These are phyloP conservation scores for Pleomassaria siparia DNA, from an alignment of 2,329 filamentous ascomycete species.

Conservation along the genomic window DNA sequence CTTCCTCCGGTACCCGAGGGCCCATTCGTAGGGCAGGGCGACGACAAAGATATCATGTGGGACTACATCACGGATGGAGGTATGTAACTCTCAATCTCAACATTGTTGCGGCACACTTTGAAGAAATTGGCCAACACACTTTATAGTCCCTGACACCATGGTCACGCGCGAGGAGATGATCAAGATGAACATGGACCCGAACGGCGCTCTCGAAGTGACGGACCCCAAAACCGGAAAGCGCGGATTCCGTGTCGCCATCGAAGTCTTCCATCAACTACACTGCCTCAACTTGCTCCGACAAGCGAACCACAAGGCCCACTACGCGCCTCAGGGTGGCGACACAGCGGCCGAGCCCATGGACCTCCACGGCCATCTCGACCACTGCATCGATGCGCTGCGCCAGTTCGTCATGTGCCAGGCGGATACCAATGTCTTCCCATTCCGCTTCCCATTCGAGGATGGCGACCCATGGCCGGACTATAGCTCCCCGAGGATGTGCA, in stretches of 20 bases:
- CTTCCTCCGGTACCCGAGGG: slow-evolving; percentile 14
- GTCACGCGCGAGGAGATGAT: slow-evolving; percentile 17
- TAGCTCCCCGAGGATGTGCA: slow-evolving; percentile 16
- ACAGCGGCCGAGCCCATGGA: slow-evolving; percentile 15
- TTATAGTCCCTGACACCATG: slow-evolving; percentile 18
- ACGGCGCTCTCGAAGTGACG: slow-evolving; percentile 16
- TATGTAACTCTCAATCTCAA: not conserved
- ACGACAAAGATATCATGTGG: slow-evolving; percentile 16
- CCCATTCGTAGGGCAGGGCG: slow-evolving; percentile 15
- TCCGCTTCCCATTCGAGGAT: slow-evolving; percentile 18
- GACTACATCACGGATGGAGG: slow-evolving; percentile 16
- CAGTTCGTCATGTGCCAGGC: slow-evolving; percentile 23
- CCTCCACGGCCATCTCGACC: slow-evolving; percentile 17
- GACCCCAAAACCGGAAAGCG: slow-evolving; percentile 15
- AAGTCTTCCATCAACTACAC: slow-evolving; percentile 27
- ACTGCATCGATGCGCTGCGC: slow-evolving; percentile 23
- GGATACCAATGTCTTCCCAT: slow-evolving; percentile 20
- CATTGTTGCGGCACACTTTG: not conserved
- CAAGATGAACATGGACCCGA: slow-evolving; percentile 20
- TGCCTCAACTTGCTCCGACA: slow-evolving; percentile 23
- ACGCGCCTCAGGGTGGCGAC: slow-evolving; percentile 16
- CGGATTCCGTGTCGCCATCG: slow-evolving; percentile 23
- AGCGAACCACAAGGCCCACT: slow-evolving; percentile 16
- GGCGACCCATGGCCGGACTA: slow-evolving; percentile 22
- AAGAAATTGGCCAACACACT: slow-evolving; percentile 3